Conservation (phyloP, 1,139 yeast species). For the Insectozyma bohioensis region DNA sequence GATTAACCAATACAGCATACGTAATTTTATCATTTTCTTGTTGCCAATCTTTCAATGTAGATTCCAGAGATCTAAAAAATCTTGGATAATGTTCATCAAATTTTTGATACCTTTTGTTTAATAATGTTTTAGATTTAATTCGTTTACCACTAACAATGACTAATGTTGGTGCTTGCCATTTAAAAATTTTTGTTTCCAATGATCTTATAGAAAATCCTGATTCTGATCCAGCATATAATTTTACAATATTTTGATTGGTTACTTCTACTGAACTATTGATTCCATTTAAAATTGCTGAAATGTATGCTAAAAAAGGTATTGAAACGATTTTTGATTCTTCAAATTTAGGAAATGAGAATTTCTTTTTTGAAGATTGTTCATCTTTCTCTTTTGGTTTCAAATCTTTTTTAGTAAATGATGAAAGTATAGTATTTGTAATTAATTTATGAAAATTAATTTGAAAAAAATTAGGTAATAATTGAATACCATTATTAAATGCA, state of each 20-base stretch:
- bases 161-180: conserved; percentile 88
- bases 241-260: conserved; percentile 47
- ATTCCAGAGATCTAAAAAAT: conserved; percentile 35
- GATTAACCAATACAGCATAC: conserved; percentile 60
- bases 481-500: conserved; percentile 33
- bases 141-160: conserved; percentile 66
- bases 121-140: conserved; percentile 38
- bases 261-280: conserved; percentile 21
- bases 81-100: conserved; percentile 57
- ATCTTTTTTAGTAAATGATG: conserved; percentile 9
- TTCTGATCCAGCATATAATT: conserved; percentile 69
- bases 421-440: conserved; percentile 30
- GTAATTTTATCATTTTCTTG: conserved; percentile 41
- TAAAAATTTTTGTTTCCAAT: conserved; percentile 77
- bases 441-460: conserved; percentile 32
- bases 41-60: conserved; percentile 33
- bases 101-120: conserved; percentile 49
- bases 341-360: conserved; percentile 18
- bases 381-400: conserved; percentile 4
- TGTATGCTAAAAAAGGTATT: conserved; percentile 39
- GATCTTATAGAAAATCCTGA: conserved; percentile 88
- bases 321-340: conserved; percentile 42
- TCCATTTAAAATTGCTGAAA: conserved; percentile 32
- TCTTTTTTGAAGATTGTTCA: background rate
- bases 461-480: conserved; percentile 37